Conservation (phyloP, 2,329 filamentous ascomycete species). For the Diaporthe ilicicola region DNA sequence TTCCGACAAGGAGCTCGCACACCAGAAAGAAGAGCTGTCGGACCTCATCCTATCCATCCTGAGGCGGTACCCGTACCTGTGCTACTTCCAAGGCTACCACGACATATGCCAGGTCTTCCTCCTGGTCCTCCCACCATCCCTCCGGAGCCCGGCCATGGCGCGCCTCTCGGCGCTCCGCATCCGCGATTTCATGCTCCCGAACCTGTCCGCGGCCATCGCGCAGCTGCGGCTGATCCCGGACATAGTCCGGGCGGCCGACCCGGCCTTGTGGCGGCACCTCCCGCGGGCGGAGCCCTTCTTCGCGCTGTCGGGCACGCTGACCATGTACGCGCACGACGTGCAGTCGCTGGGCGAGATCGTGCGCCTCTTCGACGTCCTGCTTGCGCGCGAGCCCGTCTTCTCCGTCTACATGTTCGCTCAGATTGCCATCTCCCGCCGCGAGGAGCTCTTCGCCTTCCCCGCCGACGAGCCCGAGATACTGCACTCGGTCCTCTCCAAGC, state of each 20-base stretch:
- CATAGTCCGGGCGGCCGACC: conserved; percentile 78
- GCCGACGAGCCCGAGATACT: conserved; percentile 90
- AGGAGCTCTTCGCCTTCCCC: conserved; percentile 86
- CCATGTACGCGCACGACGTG: conserved; percentile 96
- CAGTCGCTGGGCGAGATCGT: conserved; percentile 89
- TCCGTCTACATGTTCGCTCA: conserved; percentile 91
- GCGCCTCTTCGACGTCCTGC: conserved; percentile 89
- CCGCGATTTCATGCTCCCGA: conserved; percentile 96
- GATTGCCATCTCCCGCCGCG: conserved; percentile 81
- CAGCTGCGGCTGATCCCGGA: conserved; percentile 90
- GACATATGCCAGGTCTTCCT: conserved; percentile 97
- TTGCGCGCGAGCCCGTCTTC: conserved; percentile 88
- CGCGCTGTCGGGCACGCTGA: conserved; percentile 90
- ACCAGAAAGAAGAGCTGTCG: conserved; percentile 79
- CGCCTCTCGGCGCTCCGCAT: conserved; percentile 91
- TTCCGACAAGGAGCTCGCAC: conserved; percentile 72
- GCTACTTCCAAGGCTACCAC: conserved; percentile 98
- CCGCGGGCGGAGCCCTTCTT: conserved; percentile 86
- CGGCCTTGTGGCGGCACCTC: conserved; percentile 77
- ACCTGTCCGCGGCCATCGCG: conserved; percentile 78
- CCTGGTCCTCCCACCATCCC: conserved; percentile 75
- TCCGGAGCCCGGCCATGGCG: conserved; percentile 71
- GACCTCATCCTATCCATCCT: conserved; percentile 83
- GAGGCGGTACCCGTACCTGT: conserved; percentile 81
- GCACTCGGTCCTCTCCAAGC: conserved; percentile 85